Conservation (phyloP, 2,329 filamentous ascomycete genomes). For the Penicillium sp. region DNA sequence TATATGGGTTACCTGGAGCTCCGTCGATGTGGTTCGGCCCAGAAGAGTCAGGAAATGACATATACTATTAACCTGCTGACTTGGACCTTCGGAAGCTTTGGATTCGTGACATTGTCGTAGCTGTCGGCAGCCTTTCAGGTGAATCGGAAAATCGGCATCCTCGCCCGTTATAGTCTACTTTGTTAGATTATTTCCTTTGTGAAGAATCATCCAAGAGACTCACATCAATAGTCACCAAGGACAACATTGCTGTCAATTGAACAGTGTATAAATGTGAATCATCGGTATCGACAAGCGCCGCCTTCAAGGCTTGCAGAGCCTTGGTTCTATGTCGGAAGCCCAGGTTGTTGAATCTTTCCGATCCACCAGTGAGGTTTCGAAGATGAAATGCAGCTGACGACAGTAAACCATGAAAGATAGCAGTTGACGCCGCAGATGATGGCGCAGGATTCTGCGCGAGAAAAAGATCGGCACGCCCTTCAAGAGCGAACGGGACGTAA, state of each 20-base stretch:
- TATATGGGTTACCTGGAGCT: slow-evolving; percentile 4
- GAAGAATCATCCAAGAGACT: not conserved
- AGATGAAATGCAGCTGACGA: slow-evolving; percentile 15
- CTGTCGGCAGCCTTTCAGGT: slow-evolving; percentile 16
- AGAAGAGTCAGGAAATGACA: slow-evolving; percentile 20
- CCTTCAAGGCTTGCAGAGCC: slow-evolving; percentile 5
- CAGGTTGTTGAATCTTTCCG: not conserved
- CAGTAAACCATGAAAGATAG: slow-evolving; percentile 11
- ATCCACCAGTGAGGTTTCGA: slow-evolving; percentile 4
- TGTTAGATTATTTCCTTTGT: not conserved
- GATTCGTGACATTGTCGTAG: slow-evolving; percentile 1
- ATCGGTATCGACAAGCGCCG: not conserved
- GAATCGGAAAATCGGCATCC: slow-evolving; percentile 22
- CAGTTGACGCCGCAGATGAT: slow-evolving; percentile 5
- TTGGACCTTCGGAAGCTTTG: slow-evolving; percentile 5
- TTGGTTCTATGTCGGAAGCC: slow-evolving; percentile 8
- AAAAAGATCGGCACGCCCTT: slow-evolving; percentile 8
- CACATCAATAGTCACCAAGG: slow-evolving; percentile 22
- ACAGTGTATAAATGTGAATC: slow-evolving; percentile 7
- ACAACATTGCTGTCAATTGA: slow-evolving; percentile 19
- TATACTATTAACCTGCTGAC: slow-evolving; percentile 16
- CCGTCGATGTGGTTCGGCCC: slow-evolving; percentile 15
- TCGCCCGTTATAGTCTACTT: slow-evolving; percentile 16
- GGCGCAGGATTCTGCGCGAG: not conserved
- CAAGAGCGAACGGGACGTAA: slow-evolving; percentile 14